A percentile compares a stretch with the other conserved stretches of the same genome.
These are phyloP conservation scores for Colletotrichum graminicola DNA, from an alignment of 2,329 filamentous ascomycete species.

Conservation along the genomic window DNA sequence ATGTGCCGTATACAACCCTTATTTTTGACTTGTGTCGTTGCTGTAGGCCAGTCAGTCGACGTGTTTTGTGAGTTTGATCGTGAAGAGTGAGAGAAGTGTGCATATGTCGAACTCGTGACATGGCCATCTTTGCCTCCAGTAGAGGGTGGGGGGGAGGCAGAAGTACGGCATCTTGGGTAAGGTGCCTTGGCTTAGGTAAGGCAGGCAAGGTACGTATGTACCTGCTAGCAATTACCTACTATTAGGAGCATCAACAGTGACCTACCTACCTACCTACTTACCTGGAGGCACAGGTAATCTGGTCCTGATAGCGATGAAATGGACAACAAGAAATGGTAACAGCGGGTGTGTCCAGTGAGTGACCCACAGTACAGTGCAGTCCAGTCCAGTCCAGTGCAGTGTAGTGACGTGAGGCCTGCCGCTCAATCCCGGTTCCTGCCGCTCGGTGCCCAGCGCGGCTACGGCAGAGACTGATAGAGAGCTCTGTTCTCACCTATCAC, in stretches of 20 bases:
- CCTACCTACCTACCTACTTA: no score
- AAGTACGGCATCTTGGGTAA: no score
- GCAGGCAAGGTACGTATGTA: no score
- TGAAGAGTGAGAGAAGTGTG: not conserved
- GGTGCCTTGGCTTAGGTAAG: no score
- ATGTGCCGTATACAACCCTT: constrained; percentile 11
- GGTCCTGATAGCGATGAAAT: not conserved
- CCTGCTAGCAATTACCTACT: no score
- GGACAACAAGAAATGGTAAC: not conserved
- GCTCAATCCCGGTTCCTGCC: constrained; percentile 43
- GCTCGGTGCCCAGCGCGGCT: constrained; percentile 31
- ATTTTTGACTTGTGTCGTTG: not conserved
- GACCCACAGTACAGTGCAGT: no score
- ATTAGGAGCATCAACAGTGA: no score
- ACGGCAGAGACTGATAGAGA: no score
- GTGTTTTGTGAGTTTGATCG: not conserved
- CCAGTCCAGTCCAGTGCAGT: no score
- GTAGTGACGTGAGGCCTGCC: constrained; percentile 36
- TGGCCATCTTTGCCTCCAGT: not conserved
- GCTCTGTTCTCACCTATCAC: not conserved
- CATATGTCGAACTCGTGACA: not conserved
- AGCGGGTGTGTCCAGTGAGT: no score
- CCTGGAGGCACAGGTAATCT: no score
- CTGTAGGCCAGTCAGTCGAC: not conserved
- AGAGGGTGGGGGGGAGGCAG: no score